These are phyloP conservation scores for Talaromyces sp. DNA, from an alignment of 2,329 filamentous ascomycete species.

Conservation along the genomic window DNA sequence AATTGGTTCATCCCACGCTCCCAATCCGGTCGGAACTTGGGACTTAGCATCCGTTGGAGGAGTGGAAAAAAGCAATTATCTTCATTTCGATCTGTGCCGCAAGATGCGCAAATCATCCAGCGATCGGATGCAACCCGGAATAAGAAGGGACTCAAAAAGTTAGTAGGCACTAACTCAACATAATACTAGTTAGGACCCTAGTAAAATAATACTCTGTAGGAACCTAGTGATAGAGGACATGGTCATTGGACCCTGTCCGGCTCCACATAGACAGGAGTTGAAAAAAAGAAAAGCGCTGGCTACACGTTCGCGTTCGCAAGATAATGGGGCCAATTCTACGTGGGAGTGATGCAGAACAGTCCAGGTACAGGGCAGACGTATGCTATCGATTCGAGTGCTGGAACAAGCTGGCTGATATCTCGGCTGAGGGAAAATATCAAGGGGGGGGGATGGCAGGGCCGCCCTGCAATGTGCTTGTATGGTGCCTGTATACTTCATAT, in stretches of 20 bases:
- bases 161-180: not conserved
- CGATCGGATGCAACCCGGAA: not conserved
- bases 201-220: not conserved
- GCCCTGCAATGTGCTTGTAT: not conserved
- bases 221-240: no score
- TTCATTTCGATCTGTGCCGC: not conserved
- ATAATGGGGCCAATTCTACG: not conserved
- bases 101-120: not conserved
- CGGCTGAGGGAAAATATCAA: not conserved
- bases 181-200: not conserved
- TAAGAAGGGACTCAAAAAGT: not conserved
- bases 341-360: not conserved
- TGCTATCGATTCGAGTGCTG: not conserved
- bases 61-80: not conserved
- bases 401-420: not conserved
- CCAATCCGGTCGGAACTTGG: not conserved
- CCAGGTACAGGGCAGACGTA: not conserved
- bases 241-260: not conserved
- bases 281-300: not conserved
- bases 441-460: not conserved
- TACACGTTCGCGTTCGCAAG: no score
- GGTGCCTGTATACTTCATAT: not conserved
- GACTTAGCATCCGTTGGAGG: not conserved
- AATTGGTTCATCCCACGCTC: not conserved
- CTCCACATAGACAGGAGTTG: not conserved